Evolutionary conservation across 352 stramenopile species (phyloP).

Genomic region (Pythium rishiriense): DNA sequence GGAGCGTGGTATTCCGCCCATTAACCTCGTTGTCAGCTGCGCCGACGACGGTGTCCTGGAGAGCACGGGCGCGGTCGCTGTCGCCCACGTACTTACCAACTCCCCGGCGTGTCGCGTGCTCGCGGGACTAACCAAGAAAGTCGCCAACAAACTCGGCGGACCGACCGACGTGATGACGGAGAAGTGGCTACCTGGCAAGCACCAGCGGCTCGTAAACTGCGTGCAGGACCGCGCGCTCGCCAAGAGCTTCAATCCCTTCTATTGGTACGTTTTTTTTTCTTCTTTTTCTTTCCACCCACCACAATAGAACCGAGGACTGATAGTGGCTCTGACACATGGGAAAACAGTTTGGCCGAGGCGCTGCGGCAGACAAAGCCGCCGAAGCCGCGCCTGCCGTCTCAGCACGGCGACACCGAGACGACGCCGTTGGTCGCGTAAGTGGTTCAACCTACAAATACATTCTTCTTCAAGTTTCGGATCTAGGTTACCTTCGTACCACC

Average conservation of each 20-base stretch:
- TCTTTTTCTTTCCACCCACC: too few species aligned
- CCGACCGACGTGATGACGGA: constrained; percentile 86
- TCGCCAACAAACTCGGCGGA: constrained; percentile 77
- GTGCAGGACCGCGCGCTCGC: constrained; percentile 16
- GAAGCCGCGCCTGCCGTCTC: not conserved
- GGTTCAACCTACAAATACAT: constrained; percentile 26
- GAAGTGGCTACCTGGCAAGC: constrained; percentile 59
- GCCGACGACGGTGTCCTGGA: constrained; percentile 38
- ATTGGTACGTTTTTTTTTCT: constrained; percentile 59
- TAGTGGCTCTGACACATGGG: not conserved
- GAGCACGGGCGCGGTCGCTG: constrained; percentile 46
- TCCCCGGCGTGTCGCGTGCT: constrained; percentile 74
- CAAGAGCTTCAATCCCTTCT: constrained; percentile 74
- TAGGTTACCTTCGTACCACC: constrained; percentile 25
- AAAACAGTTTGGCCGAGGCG: constrained; percentile 13
- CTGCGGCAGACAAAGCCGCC: constrained; percentile 14
- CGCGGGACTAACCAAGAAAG: constrained; percentile 80
- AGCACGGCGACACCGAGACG: not conserved
- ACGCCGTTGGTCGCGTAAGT: not conserved
- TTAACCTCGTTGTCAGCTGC: constrained; percentile 65
- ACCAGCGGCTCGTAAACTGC: constrained; percentile 14
- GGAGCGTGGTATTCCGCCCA: constrained; percentile 64
- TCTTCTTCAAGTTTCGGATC: not conserved
- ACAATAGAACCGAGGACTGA: too few species aligned
- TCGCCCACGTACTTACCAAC: constrained; percentile 59